These are phyloP conservation scores for Elaeis guineensis DNA, from an alignment of 176 grass and related monocot genomes.

Conservation along the genomic window DNA sequence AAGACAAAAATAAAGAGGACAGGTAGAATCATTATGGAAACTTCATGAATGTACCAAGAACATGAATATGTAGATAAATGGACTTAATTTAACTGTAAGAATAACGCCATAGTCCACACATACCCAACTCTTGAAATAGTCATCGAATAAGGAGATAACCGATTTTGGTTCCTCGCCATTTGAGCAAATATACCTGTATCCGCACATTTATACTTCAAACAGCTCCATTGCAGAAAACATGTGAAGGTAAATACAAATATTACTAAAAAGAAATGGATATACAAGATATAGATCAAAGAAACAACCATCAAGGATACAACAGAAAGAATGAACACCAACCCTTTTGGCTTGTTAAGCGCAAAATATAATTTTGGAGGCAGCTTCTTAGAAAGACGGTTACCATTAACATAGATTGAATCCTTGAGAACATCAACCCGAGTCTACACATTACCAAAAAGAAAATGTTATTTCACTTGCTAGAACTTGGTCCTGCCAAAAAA, in stretches of 20 bases:
- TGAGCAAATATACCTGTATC: slow-evolving; percentile 80
- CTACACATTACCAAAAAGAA: slow-evolving; percentile 33
- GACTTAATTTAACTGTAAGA: slow-evolving; percentile 6
- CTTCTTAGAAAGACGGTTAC: slow-evolving; percentile 78
- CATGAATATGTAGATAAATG: not conserved
- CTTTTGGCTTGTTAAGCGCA: slow-evolving; percentile 93
- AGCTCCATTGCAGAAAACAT: too few species aligned
- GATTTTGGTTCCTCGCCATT: slow-evolving; percentile 73
- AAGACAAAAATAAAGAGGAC: too few species aligned
- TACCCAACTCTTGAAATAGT: slow-evolving; percentile 85
- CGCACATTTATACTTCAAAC: too few species aligned
- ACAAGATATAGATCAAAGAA: too few species aligned
- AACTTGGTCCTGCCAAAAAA: not conserved
- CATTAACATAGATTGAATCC: slow-evolving; percentile 95
- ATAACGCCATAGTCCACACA: slow-evolving; percentile 25
- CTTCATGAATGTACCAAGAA: not conserved
- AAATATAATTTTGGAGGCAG: slow-evolving; percentile 81
- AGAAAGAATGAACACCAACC: slow-evolving; percentile 32
- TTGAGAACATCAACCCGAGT: slow-evolving; percentile 67
- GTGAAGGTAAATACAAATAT: too few species aligned
- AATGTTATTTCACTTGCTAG: not conserved
- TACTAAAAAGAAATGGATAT: too few species aligned
- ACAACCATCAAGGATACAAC: not conserved
- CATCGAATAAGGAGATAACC: slow-evolving; percentile 68
- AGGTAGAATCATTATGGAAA: not conserved